A percentile compares a stretch with the other conserved stretches of the same genome.
These are phyloP conservation scores for Harringtonia lauricola DNA, from an alignment of 2,329 filamentous ascomycete species.

Conservation along the genomic window DNA sequence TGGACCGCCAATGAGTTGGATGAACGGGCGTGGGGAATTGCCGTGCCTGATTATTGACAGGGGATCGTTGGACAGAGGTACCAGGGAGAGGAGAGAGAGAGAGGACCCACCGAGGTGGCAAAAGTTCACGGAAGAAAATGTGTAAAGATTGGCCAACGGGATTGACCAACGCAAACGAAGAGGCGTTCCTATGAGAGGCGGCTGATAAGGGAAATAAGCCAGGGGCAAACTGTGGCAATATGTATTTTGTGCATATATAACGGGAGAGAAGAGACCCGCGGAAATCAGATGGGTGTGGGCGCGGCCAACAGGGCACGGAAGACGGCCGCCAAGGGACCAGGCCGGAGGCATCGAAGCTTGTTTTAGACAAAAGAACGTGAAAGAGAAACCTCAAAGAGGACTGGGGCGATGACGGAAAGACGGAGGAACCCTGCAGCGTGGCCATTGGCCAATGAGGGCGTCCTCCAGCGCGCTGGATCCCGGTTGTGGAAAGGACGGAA, in stretches of 20 bases:
- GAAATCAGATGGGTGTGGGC: not conserved
- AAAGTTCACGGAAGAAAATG: not conserved
- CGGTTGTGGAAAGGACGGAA: too few relatives aligned
- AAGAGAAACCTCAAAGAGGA: constrained; percentile 4
- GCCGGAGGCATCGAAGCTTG: constrained; percentile 7
- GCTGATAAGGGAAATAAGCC: not conserved
- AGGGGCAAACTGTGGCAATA: not conserved
- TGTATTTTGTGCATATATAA: too few relatives aligned
- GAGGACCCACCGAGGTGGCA: not conserved
- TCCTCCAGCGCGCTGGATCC: constrained; percentile 1
- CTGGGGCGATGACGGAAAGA: not conserved
- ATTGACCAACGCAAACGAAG: constrained; percentile 1
- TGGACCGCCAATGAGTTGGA: too few relatives aligned
- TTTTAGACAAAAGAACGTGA: constrained; percentile 7
- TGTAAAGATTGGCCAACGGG: constrained; percentile 1
- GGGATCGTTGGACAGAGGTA: too few relatives aligned
- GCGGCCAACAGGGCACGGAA: not conserved
- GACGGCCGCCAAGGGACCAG: not conserved
- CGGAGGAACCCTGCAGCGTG: too few relatives aligned
- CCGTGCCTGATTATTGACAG: too few relatives aligned
- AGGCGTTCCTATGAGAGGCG: not conserved
- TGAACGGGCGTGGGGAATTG: too few relatives aligned
- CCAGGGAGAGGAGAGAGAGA: not conserved
- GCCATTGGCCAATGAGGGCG: constrained; percentile 8
- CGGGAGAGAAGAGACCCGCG: not conserved